A percentile compares a stretch with the other conserved stretches of the same genome.
Conservation (phyloP, 352 stramenopile species). For the Thalassiosira ordinaria region DNA sequence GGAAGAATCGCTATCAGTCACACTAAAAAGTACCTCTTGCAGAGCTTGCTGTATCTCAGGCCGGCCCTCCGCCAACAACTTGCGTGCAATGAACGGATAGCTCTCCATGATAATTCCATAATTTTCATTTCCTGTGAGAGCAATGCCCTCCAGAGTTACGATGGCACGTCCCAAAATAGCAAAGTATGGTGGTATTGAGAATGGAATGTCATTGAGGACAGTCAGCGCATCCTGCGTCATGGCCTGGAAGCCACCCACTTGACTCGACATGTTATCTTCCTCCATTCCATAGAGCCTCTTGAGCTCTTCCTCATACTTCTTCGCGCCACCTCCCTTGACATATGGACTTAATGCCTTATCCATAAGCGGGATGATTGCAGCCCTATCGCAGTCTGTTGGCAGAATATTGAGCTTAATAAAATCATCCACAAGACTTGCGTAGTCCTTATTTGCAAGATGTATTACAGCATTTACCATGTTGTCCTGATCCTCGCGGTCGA, state of each 20-base stretch:
- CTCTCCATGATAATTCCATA: slow-evolving; percentile 88
- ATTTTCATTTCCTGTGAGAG: slow-evolving; percentile 82
- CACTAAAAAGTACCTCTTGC: slow-evolving; percentile 85
- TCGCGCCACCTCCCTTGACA: slow-evolving; percentile 85
- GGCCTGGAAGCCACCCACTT: slow-evolving; percentile 85
- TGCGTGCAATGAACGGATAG: slow-evolving; percentile 87
- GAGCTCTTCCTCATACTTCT: slow-evolving; percentile 86
- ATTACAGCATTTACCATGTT: slow-evolving; percentile 87
- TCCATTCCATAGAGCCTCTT: slow-evolving; percentile 86
- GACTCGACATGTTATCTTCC: slow-evolving; percentile 65
- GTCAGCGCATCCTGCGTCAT: slow-evolving; percentile 89
- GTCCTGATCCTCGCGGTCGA: slow-evolving; percentile 79
- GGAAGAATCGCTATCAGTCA: slow-evolving; percentile 48
- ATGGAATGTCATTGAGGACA: slow-evolving; percentile 87
- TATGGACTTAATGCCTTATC: slow-evolving; percentile 87
- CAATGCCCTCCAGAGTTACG: slow-evolving; percentile 88
- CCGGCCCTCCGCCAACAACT: slow-evolving; percentile 77
- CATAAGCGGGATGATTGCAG: slow-evolving; percentile 84
- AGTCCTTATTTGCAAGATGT: slow-evolving; percentile 87
- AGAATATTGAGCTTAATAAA: slow-evolving; percentile 88
- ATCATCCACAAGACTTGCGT: slow-evolving; percentile 84
- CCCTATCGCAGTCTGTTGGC: slow-evolving; percentile 78
- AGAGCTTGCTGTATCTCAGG: slow-evolving; percentile 84
- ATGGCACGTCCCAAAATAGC: slow-evolving; percentile 80
- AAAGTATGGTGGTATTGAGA: slow-evolving; percentile 81